Percentiles rank a stretch among this genome's conserved stretches.
Conservation (phyloP, 2,329 filamentous ascomycete genomes). For the Ophiocordyceps camponoti-saundersi region DNA sequence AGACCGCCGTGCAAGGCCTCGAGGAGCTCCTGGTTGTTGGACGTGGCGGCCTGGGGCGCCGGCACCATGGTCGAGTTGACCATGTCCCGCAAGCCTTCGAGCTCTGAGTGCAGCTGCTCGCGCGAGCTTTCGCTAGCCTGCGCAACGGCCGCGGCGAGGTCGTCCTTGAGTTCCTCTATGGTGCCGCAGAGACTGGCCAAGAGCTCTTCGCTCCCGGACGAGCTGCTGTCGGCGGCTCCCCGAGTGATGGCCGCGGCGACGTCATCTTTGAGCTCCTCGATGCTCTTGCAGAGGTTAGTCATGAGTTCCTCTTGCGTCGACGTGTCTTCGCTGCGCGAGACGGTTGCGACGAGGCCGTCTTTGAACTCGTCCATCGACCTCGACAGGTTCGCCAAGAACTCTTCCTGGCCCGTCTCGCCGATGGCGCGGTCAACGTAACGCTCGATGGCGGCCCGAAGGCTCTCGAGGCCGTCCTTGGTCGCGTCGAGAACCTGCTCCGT, state of each 20-base stretch:
- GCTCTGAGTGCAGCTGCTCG: conserved; percentile 63
- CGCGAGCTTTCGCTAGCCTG: conserved; percentile 26
- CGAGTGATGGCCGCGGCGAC: conserved; percentile 28
- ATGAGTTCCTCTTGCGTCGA: conserved; percentile 24
- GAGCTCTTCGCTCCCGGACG: background rate
- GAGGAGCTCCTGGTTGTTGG: conserved; percentile 47
- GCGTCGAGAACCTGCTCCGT: conserved; percentile 81
- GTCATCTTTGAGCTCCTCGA: conserved; percentile 49
- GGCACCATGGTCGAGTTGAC: conserved; percentile 55
- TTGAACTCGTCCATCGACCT: conserved; percentile 49
- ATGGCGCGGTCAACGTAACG: conserved; percentile 58
- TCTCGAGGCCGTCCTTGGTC: conserved; percentile 73
- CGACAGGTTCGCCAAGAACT: conserved; percentile 55
- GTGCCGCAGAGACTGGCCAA: conserved; percentile 24
- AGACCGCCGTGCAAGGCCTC: conserved; percentile 56
- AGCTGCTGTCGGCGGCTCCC: conserved; percentile 2
- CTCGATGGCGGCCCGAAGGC: conserved; percentile 65
- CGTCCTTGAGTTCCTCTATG: conserved; percentile 48
- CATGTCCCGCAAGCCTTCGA: conserved; percentile 64
- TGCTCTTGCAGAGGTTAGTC: conserved; percentile 45
- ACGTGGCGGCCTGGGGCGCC: conserved; percentile 23
- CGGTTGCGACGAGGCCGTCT: conserved; percentile 36
- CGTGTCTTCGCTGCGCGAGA: background rate
- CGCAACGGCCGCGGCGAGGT: conserved; percentile 31
- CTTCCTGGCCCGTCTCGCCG: conserved; percentile 55